phyloP scores from a whole-genome alignment of 495 filamentous ascomycete genomes.

The Daldinia bambusicola region DNA sequence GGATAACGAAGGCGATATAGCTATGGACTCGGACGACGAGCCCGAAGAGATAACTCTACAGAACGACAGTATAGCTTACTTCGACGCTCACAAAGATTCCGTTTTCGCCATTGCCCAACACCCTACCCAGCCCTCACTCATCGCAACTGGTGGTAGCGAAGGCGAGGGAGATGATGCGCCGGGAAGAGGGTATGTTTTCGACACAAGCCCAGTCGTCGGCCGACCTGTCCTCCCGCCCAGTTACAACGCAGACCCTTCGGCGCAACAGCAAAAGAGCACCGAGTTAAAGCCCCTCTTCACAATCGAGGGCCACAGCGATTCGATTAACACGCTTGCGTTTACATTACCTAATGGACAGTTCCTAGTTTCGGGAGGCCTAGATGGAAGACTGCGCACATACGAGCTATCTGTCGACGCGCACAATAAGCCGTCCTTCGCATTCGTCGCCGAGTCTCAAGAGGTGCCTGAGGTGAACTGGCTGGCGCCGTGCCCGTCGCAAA shows the following conservation, averaged over 20 bases:
- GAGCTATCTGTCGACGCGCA: slow-evolving; percentile 42
- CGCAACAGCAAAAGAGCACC: slow-evolving; percentile 58
- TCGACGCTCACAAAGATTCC: slow-evolving; percentile 85
- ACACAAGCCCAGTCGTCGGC: slow-evolving; percentile 72
- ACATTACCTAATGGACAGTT: slow-evolving; percentile 85
- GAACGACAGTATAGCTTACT: slow-evolving; percentile 92
- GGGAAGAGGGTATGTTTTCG: slow-evolving; percentile 76
- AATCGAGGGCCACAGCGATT: slow-evolving; percentile 89
- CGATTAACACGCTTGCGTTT: slow-evolving; percentile 85
- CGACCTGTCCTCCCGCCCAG: slow-evolving; percentile 75
- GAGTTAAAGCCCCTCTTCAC: slow-evolving; percentile 71
- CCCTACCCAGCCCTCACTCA: slow-evolving; percentile 76
- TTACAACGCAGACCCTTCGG: slow-evolving; percentile 73
- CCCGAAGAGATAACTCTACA: slow-evolving; percentile 79
- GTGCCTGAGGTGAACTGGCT: slow-evolving; percentile 97
- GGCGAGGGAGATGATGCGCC: slow-evolving; percentile 74
- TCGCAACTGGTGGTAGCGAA: slow-evolving; percentile 87
- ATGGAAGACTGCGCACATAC: slow-evolving; percentile 74
- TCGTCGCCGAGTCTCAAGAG: slow-evolving; percentile 78
- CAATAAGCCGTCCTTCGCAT: slow-evolving; percentile 62
- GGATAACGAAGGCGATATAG: slow-evolving; percentile 73
- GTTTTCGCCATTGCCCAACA: slow-evolving; percentile 96
- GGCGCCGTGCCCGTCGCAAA: slow-evolving; percentile 72
- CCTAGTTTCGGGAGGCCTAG: slow-evolving; percentile 84
- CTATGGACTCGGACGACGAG: slow-evolving; percentile 75